Percentiles rank a stretch among this genome's conserved stretches.
Evolutionary conservation across 1,139 yeast species (phyloP).

Genomic region (Pneumocystis wakefieldiae): DNA sequence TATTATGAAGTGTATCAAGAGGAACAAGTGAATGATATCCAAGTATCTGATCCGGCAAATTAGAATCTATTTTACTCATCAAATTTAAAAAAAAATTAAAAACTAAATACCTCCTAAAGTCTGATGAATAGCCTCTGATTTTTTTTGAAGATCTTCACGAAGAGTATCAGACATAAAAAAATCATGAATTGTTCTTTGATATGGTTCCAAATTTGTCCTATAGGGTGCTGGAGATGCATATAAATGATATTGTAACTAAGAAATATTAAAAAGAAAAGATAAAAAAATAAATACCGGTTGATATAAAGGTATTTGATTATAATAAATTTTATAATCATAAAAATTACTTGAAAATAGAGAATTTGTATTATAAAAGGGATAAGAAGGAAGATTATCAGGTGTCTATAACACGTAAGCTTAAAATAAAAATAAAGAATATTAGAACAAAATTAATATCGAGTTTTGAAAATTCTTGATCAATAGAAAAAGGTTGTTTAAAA

Average conservation of each 20-base stretch:
- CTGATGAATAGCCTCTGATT: slow-evolving; percentile 70
- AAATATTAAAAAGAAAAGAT: not conserved
- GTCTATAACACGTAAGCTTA: not conserved
- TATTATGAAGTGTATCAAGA: slow-evolving; percentile 48
- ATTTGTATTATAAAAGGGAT: not conserved
- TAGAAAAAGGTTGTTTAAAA: not conserved
- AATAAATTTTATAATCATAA: not conserved
- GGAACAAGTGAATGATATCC: slow-evolving; percentile 79
- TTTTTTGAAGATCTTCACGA: slow-evolving; percentile 55
- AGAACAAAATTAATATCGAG: not conserved
- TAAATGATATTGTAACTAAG: slow-evolving; percentile 48
- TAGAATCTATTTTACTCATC: slow-evolving; percentile 27
- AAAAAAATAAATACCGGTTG: not conserved
- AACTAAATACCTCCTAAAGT: slow-evolving; percentile 29
- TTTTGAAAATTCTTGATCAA: not conserved
- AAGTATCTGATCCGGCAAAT: slow-evolving; percentile 62
- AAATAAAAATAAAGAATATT: not conserved
- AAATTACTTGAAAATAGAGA: not conserved
- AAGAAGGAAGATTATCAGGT: not conserved
- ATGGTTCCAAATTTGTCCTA: slow-evolving; percentile 43
- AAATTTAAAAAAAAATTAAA: not conserved
- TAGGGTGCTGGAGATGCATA: slow-evolving; percentile 88
- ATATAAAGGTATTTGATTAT: not conserved
- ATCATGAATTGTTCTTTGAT: slow-evolving; percentile 53
- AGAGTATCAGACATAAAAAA: slow-evolving; percentile 61